Evolutionary conservation across 345 rosid genomes (phyloP), one percentile per base, ranked within the genome.

Genomic region (Acer yangbiense): DNA sequence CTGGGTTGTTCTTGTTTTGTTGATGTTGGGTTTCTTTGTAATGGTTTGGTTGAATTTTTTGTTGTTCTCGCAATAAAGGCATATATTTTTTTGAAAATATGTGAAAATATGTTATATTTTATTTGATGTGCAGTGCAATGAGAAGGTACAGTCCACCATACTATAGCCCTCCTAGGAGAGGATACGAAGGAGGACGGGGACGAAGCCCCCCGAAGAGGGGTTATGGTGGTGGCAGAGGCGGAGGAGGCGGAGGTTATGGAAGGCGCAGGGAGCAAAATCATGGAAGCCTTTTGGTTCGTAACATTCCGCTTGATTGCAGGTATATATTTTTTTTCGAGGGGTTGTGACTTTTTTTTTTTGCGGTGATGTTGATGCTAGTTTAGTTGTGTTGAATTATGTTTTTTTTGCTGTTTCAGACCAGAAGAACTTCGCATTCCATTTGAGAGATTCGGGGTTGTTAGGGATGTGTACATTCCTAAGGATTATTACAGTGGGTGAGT

Each of bases 241-340:
- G 97, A 6, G 89, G 94, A 8, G 90, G 92, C 0, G 90, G 97
- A 18, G 97, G 97, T 7, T 82, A 81, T 79, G 94, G 95, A 52
- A 91, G 99, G 79, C 91, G 94, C 77, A 89, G 79, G 82, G 97
- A 91, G 25, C 93, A 87, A 52, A 85, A 80, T 44, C 87, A 82
- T 32, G 97, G 99, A 77, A 95, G 98, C 81, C 94, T 94, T 48
- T 79, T 95, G 87, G 97, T 96, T 81, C 90, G 99, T 27, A 96
- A 96, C 78, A 91, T 96, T 81, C 97, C 99, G 75, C 87, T 91
- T 23, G 97, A 94, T 86, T 94, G 97, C 92, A 87, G 99, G 98
- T 96, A 32, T 76, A 32, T 35, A 65, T 46, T 32, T 69, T 72
- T 68, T 23, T 8, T 43, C 16, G 1, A 11, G 35, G n/a, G 17